Evolutionary conservation across 306 rosid genomes (phyloP), one percentile per base, ranked within the genome.

Genomic region (Cucumis melo): DNA sequence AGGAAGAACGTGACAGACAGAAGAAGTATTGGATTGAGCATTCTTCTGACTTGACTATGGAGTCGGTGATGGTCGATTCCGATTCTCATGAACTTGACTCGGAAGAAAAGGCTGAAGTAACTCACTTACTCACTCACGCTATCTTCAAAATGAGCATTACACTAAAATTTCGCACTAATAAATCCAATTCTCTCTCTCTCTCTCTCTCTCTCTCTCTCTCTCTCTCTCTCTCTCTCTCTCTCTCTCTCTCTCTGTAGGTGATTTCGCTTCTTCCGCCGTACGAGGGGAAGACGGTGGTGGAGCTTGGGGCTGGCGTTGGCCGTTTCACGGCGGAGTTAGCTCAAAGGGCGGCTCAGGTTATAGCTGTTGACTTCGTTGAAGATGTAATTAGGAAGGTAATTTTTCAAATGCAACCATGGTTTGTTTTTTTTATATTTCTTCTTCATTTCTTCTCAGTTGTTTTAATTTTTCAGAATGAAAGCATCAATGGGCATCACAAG

Each of bases 281-380:
- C 32, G 96, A 93, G 76, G 98, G 98, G 11, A 90, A 93, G 77
- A 86, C 92, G 1, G 89, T 93, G 55, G 2, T 86, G 60, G 97
- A 93, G 81, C 89, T 93, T 39, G 98, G 98, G 81, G 98, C 98
- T 0, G 98, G 98, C 63, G 90, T 93, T 32, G 98, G 98, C 77
- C 89, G 96, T 59, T 93, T 93, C 80, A 93, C 97, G 8, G 89
- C 92, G 39, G 96, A 90, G 78, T 78, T 93, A 79, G 97, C 96
- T 58, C 83, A 81, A 73, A 90, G 85, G 76, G 92, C 97, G 71
- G 90, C 85, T 78, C 93, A 91, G 62, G 80, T 93, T 81, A 61
- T 91, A 75, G 96, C 97, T 58, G 58, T 93, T 44, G 98, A 93
- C 84, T 91, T 93, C 82, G 91, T 93, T 73, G 91, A 93, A 16